phyloP scores from a whole-genome alignment of 140 eudicot genomes.

The Cichorium intybus region DNA sequence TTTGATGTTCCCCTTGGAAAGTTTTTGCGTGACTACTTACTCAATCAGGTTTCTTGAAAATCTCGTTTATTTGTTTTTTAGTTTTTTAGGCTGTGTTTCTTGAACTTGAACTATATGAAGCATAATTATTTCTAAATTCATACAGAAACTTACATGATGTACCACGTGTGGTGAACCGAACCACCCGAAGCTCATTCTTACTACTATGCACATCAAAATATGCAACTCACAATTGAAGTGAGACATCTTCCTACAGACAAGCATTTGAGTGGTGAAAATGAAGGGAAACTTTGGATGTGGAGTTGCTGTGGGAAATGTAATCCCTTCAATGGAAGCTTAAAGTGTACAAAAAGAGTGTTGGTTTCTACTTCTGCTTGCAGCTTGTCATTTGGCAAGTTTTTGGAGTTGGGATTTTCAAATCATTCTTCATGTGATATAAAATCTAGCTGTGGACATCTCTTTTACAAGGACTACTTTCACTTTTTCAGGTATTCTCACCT shows the following conservation, averaged over 20 bases:
- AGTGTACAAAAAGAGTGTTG: conserved; percentile 80
- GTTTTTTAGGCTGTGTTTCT: too few relatives aligned
- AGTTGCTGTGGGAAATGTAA: conserved; percentile 91
- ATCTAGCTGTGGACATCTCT: conserved; percentile 77
- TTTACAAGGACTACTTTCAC: too few relatives aligned
- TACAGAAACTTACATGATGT: conserved; percentile 62
- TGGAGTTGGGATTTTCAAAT: conserved; percentile 83
- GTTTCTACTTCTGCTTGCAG: conserved; percentile 77
- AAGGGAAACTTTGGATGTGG: conserved; percentile 99
- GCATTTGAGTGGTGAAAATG: conserved; percentile 61
- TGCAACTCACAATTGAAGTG: conserved; percentile 75
- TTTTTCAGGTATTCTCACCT: conserved; percentile 97
- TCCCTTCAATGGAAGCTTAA: conserved; percentile 53
- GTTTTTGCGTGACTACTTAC: conserved; percentile 66
- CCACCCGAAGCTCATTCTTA: conserved; percentile 75
- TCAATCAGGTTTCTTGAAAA: conserved; percentile 75
- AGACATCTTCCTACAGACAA: conserved; percentile 46
- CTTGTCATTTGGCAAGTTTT: conserved; percentile 84
- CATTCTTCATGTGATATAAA: conserved; percentile 58
- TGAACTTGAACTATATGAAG: too few relatives aligned
- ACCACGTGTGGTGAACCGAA: conserved; percentile 62
- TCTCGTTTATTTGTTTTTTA: too few relatives aligned
- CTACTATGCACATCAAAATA: conserved; percentile 81
- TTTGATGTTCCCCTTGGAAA: conserved; percentile 79
- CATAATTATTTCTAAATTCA: neutral